Base-by-base conservation (phyloP, 768 basidiomycete species). In the Rhizopogon sp. region DNA sequence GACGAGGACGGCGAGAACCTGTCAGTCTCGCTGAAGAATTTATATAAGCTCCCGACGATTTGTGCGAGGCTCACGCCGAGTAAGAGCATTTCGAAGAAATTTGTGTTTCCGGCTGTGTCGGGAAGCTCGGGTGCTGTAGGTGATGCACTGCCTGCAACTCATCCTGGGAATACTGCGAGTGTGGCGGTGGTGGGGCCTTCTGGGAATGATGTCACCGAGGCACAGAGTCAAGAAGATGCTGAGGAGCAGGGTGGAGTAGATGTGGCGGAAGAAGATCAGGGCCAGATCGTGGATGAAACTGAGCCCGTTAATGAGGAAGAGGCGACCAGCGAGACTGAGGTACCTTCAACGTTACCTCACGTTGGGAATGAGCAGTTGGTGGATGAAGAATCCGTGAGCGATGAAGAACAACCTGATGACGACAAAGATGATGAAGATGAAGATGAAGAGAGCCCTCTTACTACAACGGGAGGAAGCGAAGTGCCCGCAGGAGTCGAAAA, bases 1-100 rank as follows among this genome's bases (percentile, higher is more conserved):
- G 25, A 25, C 10, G 53, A 56, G 37, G 11, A 29, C 16, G 39
- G 56, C 44, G 49, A 59, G 14, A 45, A 56, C 20, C 20, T 43
- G 42, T 50, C 37, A 14, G 56, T 11, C 52, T 62, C 46, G 14
- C 8, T 49, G 33, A 37, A 49, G 33, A 37, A 13, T 50, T 50
- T 35, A 35, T 62, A 67, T 6, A 66, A 74, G 2, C 66, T 72
- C 0, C 81, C 82, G 0, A 57, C 56, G 2, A 74, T 83, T 31
- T 72, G 66, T n/a, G 71, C 72, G 1, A 68, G 72, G 43, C 66
- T 84, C 0, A 57, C 71, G 0, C 81, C 83, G 9, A 65, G 74
- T 22, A 71, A 73, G 50, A 79, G 77, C 4, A 69, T 83, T 37
- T 73, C 74, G 54, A 82, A 80, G 51, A 77, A 74, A 43, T 84